These are phyloP conservation scores for Teunomyces stri DNA, from an alignment of 805 yeast species.

Conservation along the genomic window DNA sequence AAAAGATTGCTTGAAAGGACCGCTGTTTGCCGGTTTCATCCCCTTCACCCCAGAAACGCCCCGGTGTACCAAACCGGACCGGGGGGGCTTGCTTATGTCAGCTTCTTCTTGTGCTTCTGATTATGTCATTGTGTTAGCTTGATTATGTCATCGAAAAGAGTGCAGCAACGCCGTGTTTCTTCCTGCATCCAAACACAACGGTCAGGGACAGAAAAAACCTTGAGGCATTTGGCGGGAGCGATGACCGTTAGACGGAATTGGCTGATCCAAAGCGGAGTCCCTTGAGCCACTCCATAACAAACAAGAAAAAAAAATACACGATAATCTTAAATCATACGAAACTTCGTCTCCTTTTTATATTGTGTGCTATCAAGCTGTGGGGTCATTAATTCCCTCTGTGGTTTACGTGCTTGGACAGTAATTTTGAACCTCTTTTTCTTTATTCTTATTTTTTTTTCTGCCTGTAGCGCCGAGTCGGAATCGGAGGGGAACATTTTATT, in stretches of 20 bases:
- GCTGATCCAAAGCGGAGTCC: neutral
- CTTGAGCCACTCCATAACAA: neutral
- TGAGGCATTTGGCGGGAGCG: neutral
- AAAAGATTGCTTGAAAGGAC: neutral
- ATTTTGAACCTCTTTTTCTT: neutral
- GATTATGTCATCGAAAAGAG: neutral
- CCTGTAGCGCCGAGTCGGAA: conserved; percentile 1
- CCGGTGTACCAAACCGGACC: neutral
- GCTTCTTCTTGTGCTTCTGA: too few species aligned
- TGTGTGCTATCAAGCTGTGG: too few species aligned
- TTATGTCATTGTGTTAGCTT: too few species aligned
- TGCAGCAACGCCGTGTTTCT: too few species aligned
- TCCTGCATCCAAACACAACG: neutral
- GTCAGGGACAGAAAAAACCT: neutral
- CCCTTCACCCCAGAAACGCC: neutral
- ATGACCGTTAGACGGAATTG: neutral
- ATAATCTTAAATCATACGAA: neutral
- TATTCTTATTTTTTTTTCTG: neutral
- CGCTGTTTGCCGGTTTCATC: too few species aligned
- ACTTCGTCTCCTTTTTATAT: neutral
- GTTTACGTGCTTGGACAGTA: neutral
- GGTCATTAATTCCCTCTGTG: neutral
- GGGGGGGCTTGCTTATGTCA: neutral
- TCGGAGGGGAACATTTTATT: conserved; percentile 5
- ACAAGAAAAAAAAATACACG: neutral